These are phyloP conservation scores for Pseudocercospora musae DNA, from an alignment of 2,329 filamentous ascomycete species.

Conservation along the genomic window DNA sequence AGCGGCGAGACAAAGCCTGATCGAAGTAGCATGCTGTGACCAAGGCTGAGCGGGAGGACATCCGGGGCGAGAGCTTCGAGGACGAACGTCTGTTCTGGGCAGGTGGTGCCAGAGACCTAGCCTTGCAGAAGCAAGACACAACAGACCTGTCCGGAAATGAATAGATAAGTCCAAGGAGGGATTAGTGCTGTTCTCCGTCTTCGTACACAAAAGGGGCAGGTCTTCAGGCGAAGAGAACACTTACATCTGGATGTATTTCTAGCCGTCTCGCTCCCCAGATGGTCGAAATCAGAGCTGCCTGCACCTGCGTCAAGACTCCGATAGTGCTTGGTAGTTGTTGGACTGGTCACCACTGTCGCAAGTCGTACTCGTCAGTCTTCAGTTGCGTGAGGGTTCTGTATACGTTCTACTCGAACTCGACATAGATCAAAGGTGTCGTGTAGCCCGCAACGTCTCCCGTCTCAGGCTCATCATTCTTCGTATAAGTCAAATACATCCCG, in stretches of 20 bases:
- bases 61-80: neutral
- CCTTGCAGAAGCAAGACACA: neutral
- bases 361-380: neutral
- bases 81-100: neutral
- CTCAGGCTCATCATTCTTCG: slow-evolving; percentile 15
- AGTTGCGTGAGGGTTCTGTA: neutral
- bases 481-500: slow-evolving; percentile 20
- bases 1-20: neutral
- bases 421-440: slow-evolving; percentile 18
- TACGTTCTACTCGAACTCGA: slow-evolving; percentile 16
- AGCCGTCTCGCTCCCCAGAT: neutral
- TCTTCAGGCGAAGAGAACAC: neutral
- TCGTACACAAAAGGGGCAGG: neutral
- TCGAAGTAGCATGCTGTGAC: neutral
- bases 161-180: no score
- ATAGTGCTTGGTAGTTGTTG: neutral
- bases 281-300: neutral
- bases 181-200: neutral
- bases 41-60: neutral
- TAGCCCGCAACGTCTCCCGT: slow-evolving; percentile 11
- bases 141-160: neutral
- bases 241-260: neutral
- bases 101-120: neutral
- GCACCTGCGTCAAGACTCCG: neutral
- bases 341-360: neutral